These are phyloP conservation scores for Cephalotrichum gorgonifer DNA, from an alignment of 2,329 filamentous ascomycete species.

Conservation along the genomic window DNA sequence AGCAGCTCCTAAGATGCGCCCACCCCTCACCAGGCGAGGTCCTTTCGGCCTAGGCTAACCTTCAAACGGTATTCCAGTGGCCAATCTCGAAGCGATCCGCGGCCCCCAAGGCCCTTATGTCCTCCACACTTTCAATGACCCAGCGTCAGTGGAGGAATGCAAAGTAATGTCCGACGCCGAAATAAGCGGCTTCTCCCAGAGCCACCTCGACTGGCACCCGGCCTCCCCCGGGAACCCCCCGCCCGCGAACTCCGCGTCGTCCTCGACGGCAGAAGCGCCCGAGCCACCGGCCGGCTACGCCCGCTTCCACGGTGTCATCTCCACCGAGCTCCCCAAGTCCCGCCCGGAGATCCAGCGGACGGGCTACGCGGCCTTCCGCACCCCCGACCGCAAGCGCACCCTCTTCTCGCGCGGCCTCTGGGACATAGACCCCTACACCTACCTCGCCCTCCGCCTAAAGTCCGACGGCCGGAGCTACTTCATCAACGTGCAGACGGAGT, in stretches of 20 bases:
- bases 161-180: slow-evolving; percentile 82
- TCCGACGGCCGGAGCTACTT: slow-evolving; percentile 89
- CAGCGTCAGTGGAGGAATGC: slow-evolving; percentile 36
- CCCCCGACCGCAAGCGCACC: slow-evolving; percentile 62
- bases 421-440: slow-evolving; percentile 84
- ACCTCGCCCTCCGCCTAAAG: slow-evolving; percentile 79
- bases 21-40: no score
- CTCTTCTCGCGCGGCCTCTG: slow-evolving; percentile 80
- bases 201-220: slow-evolving; percentile 55
- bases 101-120: slow-evolving; percentile 52
- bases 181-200: slow-evolving; percentile 76
- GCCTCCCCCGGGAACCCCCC: no score
- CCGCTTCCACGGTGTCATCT: slow-evolving; percentile 81
- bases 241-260: no score
- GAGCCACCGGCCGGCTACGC: slow-evolving; percentile 38
- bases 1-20: neutral
- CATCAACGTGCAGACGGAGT: slow-evolving; percentile 91
- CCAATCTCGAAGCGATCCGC: slow-evolving; percentile 60
- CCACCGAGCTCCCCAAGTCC: slow-evolving; percentile 68
- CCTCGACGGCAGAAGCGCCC: slow-evolving; percentile 7
- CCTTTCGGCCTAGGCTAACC: neutral
- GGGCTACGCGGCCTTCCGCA: slow-evolving; percentile 87
- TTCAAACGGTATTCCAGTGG: slow-evolving; percentile 32
- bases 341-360: slow-evolving; percentile 64
- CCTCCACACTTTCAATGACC: slow-evolving; percentile 52